Conservation (phyloP, 371 early-diverging fungal genomes). For the Mortierella sp. region DNA sequence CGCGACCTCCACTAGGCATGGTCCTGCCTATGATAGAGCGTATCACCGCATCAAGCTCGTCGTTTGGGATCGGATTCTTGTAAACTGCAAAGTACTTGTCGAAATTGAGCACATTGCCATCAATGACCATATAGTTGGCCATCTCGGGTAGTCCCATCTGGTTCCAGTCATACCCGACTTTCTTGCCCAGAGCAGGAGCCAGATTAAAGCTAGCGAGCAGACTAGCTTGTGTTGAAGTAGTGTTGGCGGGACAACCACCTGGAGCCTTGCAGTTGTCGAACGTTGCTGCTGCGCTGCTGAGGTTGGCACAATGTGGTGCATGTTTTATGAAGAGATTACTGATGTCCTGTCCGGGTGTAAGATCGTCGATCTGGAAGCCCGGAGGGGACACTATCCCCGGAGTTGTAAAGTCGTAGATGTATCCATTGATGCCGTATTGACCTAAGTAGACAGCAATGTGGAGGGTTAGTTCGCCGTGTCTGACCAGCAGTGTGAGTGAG, state of each 20-base stretch:
- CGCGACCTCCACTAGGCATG: slow-evolving; percentile 65
- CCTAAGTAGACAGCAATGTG: slow-evolving; percentile 15
- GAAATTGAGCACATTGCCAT: slow-evolving; percentile 82
- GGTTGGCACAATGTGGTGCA: slow-evolving; percentile 51
- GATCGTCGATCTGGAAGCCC: slow-evolving; percentile 26
- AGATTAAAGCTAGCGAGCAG: background rate
- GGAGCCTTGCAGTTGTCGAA: slow-evolving; percentile 56
- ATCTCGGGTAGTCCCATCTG: slow-evolving; percentile 62
- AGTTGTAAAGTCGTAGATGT: slow-evolving; percentile 32
- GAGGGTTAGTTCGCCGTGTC: too few species aligned
- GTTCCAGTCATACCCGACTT: slow-evolving; percentile 82
- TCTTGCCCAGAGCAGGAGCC: background rate
- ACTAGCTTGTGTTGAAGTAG: slow-evolving; percentile 5
- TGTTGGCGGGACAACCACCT: slow-evolving; percentile 36
- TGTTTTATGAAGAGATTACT: slow-evolving; percentile 36
- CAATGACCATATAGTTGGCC: slow-evolving; percentile 74
- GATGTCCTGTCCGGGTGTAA: slow-evolving; percentile 42
- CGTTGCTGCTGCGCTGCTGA: slow-evolving; percentile 26
- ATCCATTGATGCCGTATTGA: slow-evolving; percentile 33
- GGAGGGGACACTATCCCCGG: slow-evolving; percentile 10
- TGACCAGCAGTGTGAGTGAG: too few species aligned
- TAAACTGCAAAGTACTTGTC: slow-evolving; percentile 70
- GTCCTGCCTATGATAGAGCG: slow-evolving; percentile 58
- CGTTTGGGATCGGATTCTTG: slow-evolving; percentile 57
- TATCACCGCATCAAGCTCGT: slow-evolving; percentile 72